These are phyloP conservation scores for Abrus pulchellus DNA, from an alignment of 306 rosid species.

Conservation along the genomic window DNA sequence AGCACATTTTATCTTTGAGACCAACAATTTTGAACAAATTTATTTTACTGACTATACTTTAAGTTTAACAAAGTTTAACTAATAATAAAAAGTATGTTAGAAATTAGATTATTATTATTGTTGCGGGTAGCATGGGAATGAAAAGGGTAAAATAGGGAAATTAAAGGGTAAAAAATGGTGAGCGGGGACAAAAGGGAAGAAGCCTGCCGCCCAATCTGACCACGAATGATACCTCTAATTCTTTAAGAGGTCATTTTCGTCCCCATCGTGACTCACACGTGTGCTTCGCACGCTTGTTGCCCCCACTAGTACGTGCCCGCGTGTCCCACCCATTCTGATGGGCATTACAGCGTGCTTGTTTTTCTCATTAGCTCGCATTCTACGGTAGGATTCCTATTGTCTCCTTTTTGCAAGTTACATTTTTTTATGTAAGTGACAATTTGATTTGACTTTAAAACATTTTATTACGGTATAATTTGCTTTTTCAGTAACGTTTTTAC, in stretches of 20 bases:
- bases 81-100: no score
- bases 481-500: no score
- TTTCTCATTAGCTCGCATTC: not conserved
- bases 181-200: conserved; percentile 6
- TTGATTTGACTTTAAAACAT: no score
- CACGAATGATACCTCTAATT: not conserved
- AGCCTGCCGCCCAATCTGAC: conserved; percentile 49
- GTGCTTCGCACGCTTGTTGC: conserved; percentile 23
- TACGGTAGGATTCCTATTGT: no score
- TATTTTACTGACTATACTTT: no score
- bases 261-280: conserved; percentile 23
- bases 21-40: no score
- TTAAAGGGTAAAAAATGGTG: not conserved
- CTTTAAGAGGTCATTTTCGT: conserved; percentile 35
- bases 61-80: no score
- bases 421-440: no score
- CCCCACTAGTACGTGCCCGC: conserved; percentile 5
- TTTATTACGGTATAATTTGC: no score
- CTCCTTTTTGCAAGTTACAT: no score
- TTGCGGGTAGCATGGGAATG: not conserved
- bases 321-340: not conserved
- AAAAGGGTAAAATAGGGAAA: conserved; percentile 42
- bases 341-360: conserved; percentile 10
- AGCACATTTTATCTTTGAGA: no score
- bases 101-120: not conserved